Conservation (phyloP, 768 basidiomycete genomes). For the Cystobasidiopsis lactophilus region DNA sequence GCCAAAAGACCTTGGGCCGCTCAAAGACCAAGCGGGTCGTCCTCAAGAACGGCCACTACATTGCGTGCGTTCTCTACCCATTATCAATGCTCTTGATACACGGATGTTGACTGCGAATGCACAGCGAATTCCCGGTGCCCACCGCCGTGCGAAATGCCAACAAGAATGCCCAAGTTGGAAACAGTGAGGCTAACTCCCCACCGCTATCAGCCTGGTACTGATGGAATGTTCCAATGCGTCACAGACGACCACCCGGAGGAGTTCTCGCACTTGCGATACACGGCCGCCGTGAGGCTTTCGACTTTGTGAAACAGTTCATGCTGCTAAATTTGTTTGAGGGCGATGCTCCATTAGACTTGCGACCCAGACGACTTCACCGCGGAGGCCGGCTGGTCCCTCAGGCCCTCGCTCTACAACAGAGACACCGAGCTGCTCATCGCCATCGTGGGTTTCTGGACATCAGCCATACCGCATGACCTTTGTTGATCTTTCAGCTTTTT, state of each 20-base stretch:
- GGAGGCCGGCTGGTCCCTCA: slow-evolving; percentile 55
- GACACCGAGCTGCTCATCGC: slow-evolving; percentile 85
- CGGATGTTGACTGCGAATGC: background rate
- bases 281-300: slow-evolving; percentile 36
- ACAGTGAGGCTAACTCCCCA: slow-evolving; percentile 8
- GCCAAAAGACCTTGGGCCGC: slow-evolving; percentile 16
- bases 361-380: slow-evolving; percentile 74
- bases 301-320: background rate
- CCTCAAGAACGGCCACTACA: slow-evolving; percentile 53
- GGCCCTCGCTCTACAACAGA: slow-evolving; percentile 63
- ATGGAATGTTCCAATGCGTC: background rate
- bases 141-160: slow-evolving; percentile 15
- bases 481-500: too few species aligned
- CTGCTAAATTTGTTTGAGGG: too few species aligned
- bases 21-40: slow-evolving; percentile 62
- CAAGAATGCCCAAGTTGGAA: slow-evolving; percentile 2
- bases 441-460: slow-evolving; percentile 38
- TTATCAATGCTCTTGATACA: too few species aligned
- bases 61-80: slow-evolving; percentile 2
- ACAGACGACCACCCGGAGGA: slow-evolving; percentile 29
- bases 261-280: slow-evolving; percentile 91
- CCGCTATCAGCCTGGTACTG: background rate
- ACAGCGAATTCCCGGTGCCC: slow-evolving; percentile 11
- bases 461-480: background rate
- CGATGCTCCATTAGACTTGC: slow-evolving; percentile 30